Percentiles rank a stretch among this genome's conserved stretches.
Evolutionary conservation across 176 grass and related monocot species (phyloP).

Genomic region (Elymus sibiricus): DNA sequence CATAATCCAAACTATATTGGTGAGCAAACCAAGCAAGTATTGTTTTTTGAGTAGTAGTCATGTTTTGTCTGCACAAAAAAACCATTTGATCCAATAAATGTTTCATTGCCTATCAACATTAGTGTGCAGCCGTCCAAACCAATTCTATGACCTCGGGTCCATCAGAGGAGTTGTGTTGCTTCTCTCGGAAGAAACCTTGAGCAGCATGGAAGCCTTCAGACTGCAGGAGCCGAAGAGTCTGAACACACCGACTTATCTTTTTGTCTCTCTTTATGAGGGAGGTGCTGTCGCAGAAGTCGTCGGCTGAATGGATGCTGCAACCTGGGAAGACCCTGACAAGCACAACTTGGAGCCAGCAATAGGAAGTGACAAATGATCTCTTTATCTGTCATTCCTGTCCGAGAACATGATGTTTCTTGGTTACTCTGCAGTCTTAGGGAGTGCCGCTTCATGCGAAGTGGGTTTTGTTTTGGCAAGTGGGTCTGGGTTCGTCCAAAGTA

Average conservation of each 20-base stretch:
- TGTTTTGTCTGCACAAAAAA: neutral
- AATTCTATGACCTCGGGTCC: neutral
- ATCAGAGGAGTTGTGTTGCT: neutral
- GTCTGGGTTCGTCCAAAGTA: too few relatives aligned
- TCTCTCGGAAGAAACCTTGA: neutral
- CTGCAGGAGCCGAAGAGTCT: too few relatives aligned
- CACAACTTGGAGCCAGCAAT: too few relatives aligned
- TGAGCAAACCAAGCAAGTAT: neutral
- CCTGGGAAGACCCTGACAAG: neutral
- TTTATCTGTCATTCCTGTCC: neutral
- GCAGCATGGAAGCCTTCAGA: neutral
- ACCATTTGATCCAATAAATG: neutral
- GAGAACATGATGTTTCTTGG: neutral
- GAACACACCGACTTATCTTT: neutral
- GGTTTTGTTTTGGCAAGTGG: too few relatives aligned
- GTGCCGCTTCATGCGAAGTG: too few relatives aligned
- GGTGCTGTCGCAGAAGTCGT: neutral
- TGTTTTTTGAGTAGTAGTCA: neutral
- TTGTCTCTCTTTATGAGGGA: neutral
- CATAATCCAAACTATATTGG: neutral
- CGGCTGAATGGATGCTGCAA: neutral
- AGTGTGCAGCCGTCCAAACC: neutral
- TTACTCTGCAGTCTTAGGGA: neutral
- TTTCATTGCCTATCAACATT: neutral
- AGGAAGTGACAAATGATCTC: too few relatives aligned